Evolutionary conservation across 2,329 filamentous ascomycete genomes (phyloP).

Genomic region (Cladosporium sphaerospermum): DNA sequence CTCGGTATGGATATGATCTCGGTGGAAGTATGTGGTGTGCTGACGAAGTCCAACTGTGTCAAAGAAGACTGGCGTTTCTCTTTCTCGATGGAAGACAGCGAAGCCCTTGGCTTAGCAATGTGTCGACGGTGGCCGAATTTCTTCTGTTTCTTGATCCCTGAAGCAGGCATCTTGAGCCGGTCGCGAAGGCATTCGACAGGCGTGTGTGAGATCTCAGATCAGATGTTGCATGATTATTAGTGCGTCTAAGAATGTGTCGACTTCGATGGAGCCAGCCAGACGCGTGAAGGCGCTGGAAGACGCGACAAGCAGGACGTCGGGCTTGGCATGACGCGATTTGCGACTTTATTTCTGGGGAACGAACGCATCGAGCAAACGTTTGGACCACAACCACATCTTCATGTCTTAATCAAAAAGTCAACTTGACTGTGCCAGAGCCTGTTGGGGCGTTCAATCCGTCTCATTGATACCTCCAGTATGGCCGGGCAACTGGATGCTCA

Average conservation of each 20-base stretch:
- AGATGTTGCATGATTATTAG: not conserved
- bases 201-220: not conserved
- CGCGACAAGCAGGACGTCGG: not conserved
- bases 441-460: too few relatives aligned
- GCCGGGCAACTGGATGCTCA: slow-evolving; percentile 58
- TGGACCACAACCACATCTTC: too few relatives aligned
- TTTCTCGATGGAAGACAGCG: not conserved
- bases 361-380: too few relatives aligned
- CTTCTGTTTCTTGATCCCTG: slow-evolving; percentile 6
- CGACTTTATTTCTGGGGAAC: too few relatives aligned
- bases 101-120: slow-evolving; percentile 6
- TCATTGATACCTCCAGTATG: not conserved
- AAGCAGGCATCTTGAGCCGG: not conserved
- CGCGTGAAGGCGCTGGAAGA: not conserved
- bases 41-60: slow-evolving; percentile 13
- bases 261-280: not conserved
- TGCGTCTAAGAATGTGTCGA: too few relatives aligned
- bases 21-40: slow-evolving; percentile 2
- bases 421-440: too few relatives aligned
- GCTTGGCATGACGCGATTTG: too few relatives aligned
- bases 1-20: not conserved
- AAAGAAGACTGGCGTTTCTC: slow-evolving; percentile 13
- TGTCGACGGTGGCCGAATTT: slow-evolving; percentile 7
- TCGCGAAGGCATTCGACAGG: not conserved
- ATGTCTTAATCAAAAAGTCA: too few relatives aligned